These are phyloP conservation scores for Chrysanthemum lavandulifolium DNA, from an alignment of 129 eudicot species.

Conservation along the genomic window DNA sequence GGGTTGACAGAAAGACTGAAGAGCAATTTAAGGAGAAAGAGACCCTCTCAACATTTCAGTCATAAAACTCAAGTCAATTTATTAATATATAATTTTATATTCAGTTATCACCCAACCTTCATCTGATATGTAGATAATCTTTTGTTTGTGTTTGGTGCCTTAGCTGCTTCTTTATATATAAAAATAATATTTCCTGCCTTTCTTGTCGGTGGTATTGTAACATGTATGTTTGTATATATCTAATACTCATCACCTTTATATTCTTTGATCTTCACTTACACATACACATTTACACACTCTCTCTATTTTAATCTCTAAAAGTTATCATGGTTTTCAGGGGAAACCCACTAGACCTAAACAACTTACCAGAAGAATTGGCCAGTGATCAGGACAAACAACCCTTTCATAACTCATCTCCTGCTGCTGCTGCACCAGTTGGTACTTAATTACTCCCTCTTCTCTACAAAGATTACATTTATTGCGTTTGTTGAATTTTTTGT, in stretches of 20 bases:
- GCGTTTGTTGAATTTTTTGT: too few species aligned
- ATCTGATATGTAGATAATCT: neutral
- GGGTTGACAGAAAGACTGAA: constrained; percentile 52
- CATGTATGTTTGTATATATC: constrained; percentile 14
- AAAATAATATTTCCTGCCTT: constrained; percentile 23
- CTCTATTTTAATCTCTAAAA: neutral
- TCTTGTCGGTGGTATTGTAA: constrained; percentile 51
- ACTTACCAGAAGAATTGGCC: constrained; percentile 72
- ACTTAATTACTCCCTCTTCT: neutral
- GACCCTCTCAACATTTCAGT: constrained; percentile 16
- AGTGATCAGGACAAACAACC: constrained; percentile 55
- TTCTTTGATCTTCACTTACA: constrained; percentile 22
- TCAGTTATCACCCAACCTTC: neutral
- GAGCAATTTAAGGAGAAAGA: constrained; percentile 38
- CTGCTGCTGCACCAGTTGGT: constrained; percentile 31
- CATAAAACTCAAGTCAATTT: constrained; percentile 39
- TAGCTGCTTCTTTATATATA: constrained; percentile 31
- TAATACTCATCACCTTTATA: constrained; percentile 17
- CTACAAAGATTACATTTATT: too few species aligned
- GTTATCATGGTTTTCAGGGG: constrained; percentile 54
- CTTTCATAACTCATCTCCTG: constrained; percentile 63
- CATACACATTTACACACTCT: neutral
- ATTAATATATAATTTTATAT: neutral
- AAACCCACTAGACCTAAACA: constrained; percentile 88
- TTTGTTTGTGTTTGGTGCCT: neutral